Evolutionary conservation across 106 monocot genomes (phyloP), one percentile per base, ranked within the genome.

Genomic region (Dioscorea dumetorum): DNA sequence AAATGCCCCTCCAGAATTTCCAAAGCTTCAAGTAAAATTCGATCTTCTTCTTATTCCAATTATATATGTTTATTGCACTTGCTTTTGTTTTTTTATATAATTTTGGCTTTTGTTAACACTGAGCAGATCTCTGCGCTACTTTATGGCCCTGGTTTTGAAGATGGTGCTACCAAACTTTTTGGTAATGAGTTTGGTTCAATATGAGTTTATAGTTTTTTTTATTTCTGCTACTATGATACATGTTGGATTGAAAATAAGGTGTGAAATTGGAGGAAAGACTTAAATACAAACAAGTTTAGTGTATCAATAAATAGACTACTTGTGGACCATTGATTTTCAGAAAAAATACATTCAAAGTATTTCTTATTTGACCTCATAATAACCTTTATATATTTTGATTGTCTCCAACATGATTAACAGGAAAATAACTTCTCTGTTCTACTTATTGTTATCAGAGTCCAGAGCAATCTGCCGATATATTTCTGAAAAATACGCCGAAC

Each of bases 401-500:
- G 28, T 28, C 28, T 28, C 28, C 28, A 3, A 28, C 28, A 28
- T 28, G 28, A 28, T 28, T 28, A 28, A 28, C 28, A 28, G 28
- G 41, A 41, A 8, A 41, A 41, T 41, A 41, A 41, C 41, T 41
- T 1, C 10, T 41, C 6, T 41, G 41, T 41, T 41, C 41, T 41
- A 41, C 41, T 41, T 41, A 10, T 41, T 21, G 49, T 16, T 73
- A 58, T 49, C 79, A 87, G 91, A 82, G 14, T 87, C 91, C 49
- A 79, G 91, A 57, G 77, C 68, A 32, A 84, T 84, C 74, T 91
- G 91, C 56, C 73, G 84, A 15, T 69, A 87, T 33, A 48, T 91
- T 2, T 58, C 70, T 3, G 84, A 91, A 51, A 87, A 73, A 53
- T 82, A 82, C 15, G 34, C 63, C 11, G 77, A 71, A 0, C 63